Evolutionary conservation across 176 grass and related monocot genomes (phyloP).

Genomic region (Panicum miliaceum): DNA sequence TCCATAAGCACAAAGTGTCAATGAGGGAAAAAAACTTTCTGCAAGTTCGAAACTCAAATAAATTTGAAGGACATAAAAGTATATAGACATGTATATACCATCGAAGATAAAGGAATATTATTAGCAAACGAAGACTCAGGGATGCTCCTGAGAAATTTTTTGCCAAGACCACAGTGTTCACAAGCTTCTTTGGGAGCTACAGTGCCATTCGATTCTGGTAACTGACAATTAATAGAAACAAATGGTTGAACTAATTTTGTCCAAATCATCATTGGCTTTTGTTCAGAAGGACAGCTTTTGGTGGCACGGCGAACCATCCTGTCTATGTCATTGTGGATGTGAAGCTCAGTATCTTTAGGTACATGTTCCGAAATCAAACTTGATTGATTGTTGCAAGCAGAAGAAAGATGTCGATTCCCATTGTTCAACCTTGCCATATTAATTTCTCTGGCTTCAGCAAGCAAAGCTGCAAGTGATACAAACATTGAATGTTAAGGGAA

Average conservation of each 20-base stretch:
- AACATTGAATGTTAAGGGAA: neutral
- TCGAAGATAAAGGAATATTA: conserved; percentile 17
- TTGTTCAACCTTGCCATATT: neutral
- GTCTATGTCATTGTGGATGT: conserved; percentile 35
- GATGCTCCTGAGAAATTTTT: conserved; percentile 11
- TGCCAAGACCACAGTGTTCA: conserved; percentile 42
- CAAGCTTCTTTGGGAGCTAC: conserved; percentile 18
- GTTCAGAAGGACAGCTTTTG: conserved; percentile 27
- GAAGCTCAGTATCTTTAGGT: conserved; percentile 26
- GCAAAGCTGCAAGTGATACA: conserved; percentile 40
- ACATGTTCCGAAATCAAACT: neutral
- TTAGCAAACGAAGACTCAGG: neutral
- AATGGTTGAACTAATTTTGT: conserved; percentile 34
- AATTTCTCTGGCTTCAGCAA: conserved; percentile 51
- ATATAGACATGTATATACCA: conserved; percentile 38
- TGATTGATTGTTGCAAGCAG: neutral
- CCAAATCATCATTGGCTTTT: conserved; percentile 43
- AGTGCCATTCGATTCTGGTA: neutral
- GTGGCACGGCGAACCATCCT: conserved; percentile 31
- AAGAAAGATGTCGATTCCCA: conserved; percentile 8
- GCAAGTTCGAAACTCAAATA: conserved; percentile 18
- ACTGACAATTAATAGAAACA: conserved; percentile 11
- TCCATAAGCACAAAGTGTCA: neutral
- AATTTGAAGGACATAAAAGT: conserved; percentile 1
- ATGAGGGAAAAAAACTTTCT: neutral